These are phyloP conservation scores for Hypoxylon intermedium DNA, from an alignment of 495 filamentous ascomycete genomes.

Conservation along the genomic window DNA sequence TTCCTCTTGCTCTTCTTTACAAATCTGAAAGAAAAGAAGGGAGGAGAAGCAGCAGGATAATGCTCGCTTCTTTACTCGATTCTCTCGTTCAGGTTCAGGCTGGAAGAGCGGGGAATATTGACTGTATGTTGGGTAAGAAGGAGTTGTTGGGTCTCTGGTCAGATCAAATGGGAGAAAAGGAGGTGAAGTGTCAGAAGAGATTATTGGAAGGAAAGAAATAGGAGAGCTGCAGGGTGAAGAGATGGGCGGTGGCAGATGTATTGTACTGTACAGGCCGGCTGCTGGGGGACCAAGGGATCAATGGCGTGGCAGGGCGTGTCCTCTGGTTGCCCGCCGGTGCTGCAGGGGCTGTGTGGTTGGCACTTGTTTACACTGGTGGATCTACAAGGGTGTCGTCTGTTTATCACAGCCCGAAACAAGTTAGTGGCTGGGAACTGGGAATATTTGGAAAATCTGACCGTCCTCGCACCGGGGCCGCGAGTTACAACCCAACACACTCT, in stretches of 20 bases:
- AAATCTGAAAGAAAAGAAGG: constrained; percentile 57
- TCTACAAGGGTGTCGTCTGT: constrained; percentile 33
- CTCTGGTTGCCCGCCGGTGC: constrained; percentile 3
- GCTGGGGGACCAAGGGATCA: constrained; percentile 17
- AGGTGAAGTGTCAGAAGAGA: constrained; percentile 43
- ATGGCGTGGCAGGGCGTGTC: constrained; percentile 36
- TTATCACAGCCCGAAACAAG: constrained; percentile 38
- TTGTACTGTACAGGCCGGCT: constrained; percentile 35
- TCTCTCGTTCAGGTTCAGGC: constrained; percentile 45
- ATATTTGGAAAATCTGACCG: neutral
- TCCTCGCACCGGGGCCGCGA: constrained; percentile 24
- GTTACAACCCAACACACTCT: constrained; percentile 25
- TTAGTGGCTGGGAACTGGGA: constrained; percentile 22
- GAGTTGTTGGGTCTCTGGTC: constrained; percentile 42
- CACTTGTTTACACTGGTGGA: constrained; percentile 42
- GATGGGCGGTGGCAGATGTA: constrained; percentile 32
- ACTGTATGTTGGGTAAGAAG: constrained; percentile 31
- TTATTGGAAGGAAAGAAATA: constrained; percentile 48
- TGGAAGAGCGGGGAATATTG: constrained; percentile 42
- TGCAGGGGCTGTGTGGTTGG: constrained; percentile 39
- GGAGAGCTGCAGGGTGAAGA: constrained; percentile 36
- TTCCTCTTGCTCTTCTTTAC: constrained; percentile 73
- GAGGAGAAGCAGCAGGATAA: constrained; percentile 35
- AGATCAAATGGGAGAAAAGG: constrained; percentile 45
- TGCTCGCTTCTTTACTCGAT: constrained; percentile 47